phyloP scores from a whole-genome alignment of 768 basidiomycete species.

The Russula abietina region DNA sequence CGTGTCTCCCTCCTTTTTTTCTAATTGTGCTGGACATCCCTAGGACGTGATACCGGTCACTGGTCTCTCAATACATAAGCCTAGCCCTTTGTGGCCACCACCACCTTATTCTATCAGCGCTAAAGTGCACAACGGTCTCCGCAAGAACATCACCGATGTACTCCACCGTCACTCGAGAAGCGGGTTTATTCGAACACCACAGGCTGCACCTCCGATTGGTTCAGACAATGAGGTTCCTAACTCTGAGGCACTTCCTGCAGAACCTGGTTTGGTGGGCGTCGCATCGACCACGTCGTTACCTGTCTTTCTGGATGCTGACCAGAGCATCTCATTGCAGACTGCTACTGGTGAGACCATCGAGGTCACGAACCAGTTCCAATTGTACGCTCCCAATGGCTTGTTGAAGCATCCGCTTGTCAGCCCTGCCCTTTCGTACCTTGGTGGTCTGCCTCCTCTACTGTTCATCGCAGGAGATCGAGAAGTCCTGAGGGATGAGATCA shows the following conservation, averaged over 20 bases:
- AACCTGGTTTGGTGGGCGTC: conserved; percentile 39
- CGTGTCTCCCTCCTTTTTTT: not conserved
- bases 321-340: conserved; percentile 43
- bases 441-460: conserved; percentile 82
- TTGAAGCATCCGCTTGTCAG: conserved; percentile 79
- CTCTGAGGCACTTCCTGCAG: conserved; percentile 23
- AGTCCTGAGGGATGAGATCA: conserved; percentile 85
- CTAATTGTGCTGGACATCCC: not conserved
- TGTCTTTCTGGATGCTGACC: conserved; percentile 33
- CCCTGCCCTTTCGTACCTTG: conserved; percentile 74
- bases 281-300: conserved; percentile 43
- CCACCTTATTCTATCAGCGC: conserved; percentile 58
- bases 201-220: not conserved
- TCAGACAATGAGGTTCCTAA: conserved; percentile 21
- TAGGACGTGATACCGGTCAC: conserved; percentile 78
- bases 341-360: conserved; percentile 47
- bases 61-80: conserved; percentile 73
- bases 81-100: conserved; percentile 72
- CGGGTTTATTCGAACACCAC: not conserved
- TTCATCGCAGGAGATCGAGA: conserved; percentile 87
- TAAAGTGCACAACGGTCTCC: conserved; percentile 52
- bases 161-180: conserved; percentile 34
- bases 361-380: conserved; percentile 69
- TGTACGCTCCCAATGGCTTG: conserved; percentile 78
- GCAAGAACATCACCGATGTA: conserved; percentile 54